Conservation (phyloP, 176 grass and related monocot species). For the Musa schizocarpa region DNA sequence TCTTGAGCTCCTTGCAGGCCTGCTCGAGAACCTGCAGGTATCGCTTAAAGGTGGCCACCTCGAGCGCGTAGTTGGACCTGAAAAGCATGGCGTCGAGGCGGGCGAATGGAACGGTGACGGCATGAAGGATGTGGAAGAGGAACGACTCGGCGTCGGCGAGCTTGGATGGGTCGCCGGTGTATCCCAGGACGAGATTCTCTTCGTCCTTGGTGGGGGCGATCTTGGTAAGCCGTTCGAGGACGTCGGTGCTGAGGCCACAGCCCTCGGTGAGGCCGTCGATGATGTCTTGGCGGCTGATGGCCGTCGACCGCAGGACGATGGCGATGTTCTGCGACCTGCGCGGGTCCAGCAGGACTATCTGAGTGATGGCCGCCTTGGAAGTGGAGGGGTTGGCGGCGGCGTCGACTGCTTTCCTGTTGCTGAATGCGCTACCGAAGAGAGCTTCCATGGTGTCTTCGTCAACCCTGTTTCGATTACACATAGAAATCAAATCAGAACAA, state of each 20-base stretch:
- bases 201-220: constrained; percentile 64
- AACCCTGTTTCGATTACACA: not conserved
- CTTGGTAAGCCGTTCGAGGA: constrained; percentile 62
- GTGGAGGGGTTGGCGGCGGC: constrained; percentile 15
- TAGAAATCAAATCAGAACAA: too few species aligned
- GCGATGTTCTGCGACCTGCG: constrained; percentile 85
- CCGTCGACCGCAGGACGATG: constrained; percentile 68
- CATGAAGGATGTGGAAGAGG: constrained; percentile 55
- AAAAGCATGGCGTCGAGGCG: constrained; percentile 47
- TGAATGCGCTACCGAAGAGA: not conserved
- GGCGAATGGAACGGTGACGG: constrained; percentile 51
- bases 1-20: constrained; percentile 80
- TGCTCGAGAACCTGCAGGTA: constrained; percentile 41
- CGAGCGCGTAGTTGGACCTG: constrained; percentile 43
- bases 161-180: constrained; percentile 54
- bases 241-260: constrained; percentile 41
- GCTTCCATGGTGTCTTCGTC: not conserved
- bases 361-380: constrained; percentile 16
- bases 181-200: constrained; percentile 42
- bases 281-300: constrained; percentile 45
- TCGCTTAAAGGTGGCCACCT: constrained; percentile 47
- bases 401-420: constrained; percentile 4
- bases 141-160: constrained; percentile 66
- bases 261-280: constrained; percentile 7
- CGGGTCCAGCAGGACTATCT: constrained; percentile 68